A percentile compares a stretch with the other conserved stretches of the same genome.
Evolutionary conservation across 805 yeast species (phyloP).

Genomic region (Starmerella kuoi): DNA sequence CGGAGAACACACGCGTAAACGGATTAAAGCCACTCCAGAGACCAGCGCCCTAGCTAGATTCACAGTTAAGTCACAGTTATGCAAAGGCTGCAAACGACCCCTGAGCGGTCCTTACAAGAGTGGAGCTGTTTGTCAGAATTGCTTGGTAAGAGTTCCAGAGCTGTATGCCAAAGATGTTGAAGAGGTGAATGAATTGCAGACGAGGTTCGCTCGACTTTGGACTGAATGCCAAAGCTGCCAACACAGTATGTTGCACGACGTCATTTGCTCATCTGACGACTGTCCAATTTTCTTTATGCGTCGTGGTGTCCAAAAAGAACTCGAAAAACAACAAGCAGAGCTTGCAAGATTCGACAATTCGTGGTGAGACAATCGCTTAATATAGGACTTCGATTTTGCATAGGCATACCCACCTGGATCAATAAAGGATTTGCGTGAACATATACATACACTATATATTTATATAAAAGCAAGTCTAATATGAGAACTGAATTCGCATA

Average conservation of each 20-base stretch:
- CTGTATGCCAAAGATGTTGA: conserved; percentile 72
- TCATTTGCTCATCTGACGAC: conserved; percentile 85
- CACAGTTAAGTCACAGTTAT: conserved; percentile 76
- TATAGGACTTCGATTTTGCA: too few species aligned
- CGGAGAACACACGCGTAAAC: conserved; percentile 74
- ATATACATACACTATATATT: too few species aligned
- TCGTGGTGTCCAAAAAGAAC: conserved; percentile 69
- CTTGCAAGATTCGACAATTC: conserved; percentile 50
- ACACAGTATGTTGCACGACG: conserved; percentile 91
- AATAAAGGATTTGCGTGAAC: not conserved
- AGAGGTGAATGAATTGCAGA: conserved; percentile 66
- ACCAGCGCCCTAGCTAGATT: conserved; percentile 85
- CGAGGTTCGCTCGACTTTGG: conserved; percentile 81
- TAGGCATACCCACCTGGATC: not conserved
- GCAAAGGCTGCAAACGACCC: conserved; percentile 81
- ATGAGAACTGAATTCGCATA: not conserved
- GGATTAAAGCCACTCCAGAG: conserved; percentile 55
- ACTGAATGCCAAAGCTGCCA: conserved; percentile 97
- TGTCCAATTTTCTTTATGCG: conserved; percentile 98
- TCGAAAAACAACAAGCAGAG: conserved; percentile 44
- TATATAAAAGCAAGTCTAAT: not conserved
- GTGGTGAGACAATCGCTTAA: conserved; percentile 16
- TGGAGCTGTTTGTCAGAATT: conserved; percentile 72
- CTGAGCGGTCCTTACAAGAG: conserved; percentile 40
- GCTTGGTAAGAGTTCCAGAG: conserved; percentile 57